Evolutionary conservation across 2,329 filamentous ascomycete species (phyloP), one percentile per base, ranked within the genome.

Genomic region (Cercospora sp.): DNA sequence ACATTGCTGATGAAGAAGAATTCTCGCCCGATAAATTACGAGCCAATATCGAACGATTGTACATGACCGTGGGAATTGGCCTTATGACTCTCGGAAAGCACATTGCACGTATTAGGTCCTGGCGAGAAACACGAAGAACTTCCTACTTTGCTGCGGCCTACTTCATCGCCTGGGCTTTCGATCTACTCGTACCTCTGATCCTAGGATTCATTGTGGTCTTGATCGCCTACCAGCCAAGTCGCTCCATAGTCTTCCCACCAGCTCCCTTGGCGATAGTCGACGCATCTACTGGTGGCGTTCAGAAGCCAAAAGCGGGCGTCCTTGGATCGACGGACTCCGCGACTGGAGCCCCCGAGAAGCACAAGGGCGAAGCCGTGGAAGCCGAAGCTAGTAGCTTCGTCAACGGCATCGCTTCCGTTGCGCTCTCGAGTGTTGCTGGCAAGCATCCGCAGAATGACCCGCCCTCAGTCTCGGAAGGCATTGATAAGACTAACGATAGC

Each of bases 1-100:
- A 93, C 73, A 90, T 92, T 65, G 89, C 91, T 4, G 90, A 93
- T 45, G 89, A 94, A 64, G 92, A 95, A 72, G 90, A 94, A 66
- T 95, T 95, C 77, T 92, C 90, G 0, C 92, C 92, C 0, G 92
- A 95, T 75, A 95, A 95, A 80, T 82, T 96, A 55, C 86, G 92
- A 10, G 87, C 89, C 2, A 93, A 91, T 63, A 77, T 95, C 3
- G 93, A 96, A 79, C 85, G 93, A 13, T 81, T 95, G 10, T 96
- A 96, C 77, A 93, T 93, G 85, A 92, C 90, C 0, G 87, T 96
- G 0, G 82, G 90, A 7, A 86, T 94, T 60, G 85, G 88, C 13
- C 57, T 93, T 12, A 84, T 93, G 53, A 84, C 83, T 0, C 85
- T 87, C 16, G 86, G 86, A 68, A 94, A 95, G 74, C 92, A 97